phyloP scores from a whole-genome alignment of 257 asterid genomes.

The Scutellaria galericulata region DNA sequence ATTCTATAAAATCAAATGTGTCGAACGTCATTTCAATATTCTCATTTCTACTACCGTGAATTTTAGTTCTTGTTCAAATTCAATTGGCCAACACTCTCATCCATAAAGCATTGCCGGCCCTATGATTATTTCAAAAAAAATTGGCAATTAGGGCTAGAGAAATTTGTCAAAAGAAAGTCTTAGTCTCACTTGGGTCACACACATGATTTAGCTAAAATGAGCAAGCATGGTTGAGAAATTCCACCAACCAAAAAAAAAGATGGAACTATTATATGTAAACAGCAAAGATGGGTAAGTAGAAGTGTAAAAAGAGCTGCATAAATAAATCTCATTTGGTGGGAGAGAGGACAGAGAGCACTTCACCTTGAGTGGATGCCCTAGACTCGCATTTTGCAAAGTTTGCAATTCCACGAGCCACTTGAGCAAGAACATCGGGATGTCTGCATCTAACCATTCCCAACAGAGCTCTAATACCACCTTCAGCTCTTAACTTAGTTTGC shows the following conservation, averaged over 20 bases:
- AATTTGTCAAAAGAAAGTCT: neutral
- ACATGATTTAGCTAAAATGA: neutral
- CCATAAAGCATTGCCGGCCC: neutral
- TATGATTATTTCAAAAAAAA: too few species aligned
- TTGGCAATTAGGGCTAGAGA: neutral
- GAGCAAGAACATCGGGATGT: conserved; percentile 92
- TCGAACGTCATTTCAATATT: neutral
- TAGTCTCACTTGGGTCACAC: neutral
- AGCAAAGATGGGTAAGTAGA: neutral
- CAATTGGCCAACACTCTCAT: neutral
- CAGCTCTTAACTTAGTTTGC: conserved; percentile 60
- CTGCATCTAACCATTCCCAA: conserved; percentile 79
- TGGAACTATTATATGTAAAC: neutral
- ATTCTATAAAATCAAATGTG: too few species aligned
- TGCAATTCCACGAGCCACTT: conserved; percentile 91
- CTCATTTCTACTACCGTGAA: too few species aligned
- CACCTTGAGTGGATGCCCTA: conserved; percentile 76
- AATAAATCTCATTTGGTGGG: neutral
- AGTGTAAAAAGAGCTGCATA: neutral
- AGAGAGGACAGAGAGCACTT: conserved; percentile 24
- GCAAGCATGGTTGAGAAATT: neutral
- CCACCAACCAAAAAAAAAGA: neutral
- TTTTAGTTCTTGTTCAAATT: too few species aligned
- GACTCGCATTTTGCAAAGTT: conserved; percentile 96
- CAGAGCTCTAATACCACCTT: conserved; percentile 80